Base-by-base conservation (phyloP, 768 basidiomycete species). In the Clathrus columnatus region DNA sequence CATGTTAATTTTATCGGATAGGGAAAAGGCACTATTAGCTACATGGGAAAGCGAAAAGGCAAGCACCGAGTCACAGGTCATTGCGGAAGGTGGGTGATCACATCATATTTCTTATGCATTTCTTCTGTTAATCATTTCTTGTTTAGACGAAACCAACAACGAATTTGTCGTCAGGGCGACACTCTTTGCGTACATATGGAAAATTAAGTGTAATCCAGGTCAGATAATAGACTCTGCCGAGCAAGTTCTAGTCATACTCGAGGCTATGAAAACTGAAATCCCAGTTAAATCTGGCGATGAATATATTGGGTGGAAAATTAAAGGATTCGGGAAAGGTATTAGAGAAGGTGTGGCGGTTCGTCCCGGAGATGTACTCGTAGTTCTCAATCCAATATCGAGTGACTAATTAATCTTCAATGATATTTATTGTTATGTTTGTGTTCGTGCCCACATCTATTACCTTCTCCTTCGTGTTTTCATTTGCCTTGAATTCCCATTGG, bases 201-300 rank as follows among this genome's bases (percentile, higher is more conserved):
- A 79, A 62, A 72, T 84, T 59, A 70, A 68, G 14, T 72, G 73
- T 43, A 60, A 63, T 0, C 63, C 70, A 4, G 78, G 77, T 11
- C 72, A 80, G 51, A 59, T 64, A 0, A 70, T 83, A 43, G 48
- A 63, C 3, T 68, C 74, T 0, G 67, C 69, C 2, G 72, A 75
- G 11, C 68, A 75, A 4, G 69, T 76, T 2, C 61, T 83, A 32
- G 48, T 79, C 28, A 70, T 81, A 18, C 70, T 84, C 11, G 80
- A 83, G 64, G 80, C 83, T 1, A 84, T 84, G 83, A 84, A 85
- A 66, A 81, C 78, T 0, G 80, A 82, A 61, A 75, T 84, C 44
- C 69, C 73, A 14, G 62, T 84, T 16, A 64, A 64, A 49, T 76
- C 77, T 0, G 74, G 76, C 0, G 71, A 75, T 17, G 68, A 67